phyloP scores from a whole-genome alignment of 345 rosid species.

The Hibiscus mutabilis region DNA sequence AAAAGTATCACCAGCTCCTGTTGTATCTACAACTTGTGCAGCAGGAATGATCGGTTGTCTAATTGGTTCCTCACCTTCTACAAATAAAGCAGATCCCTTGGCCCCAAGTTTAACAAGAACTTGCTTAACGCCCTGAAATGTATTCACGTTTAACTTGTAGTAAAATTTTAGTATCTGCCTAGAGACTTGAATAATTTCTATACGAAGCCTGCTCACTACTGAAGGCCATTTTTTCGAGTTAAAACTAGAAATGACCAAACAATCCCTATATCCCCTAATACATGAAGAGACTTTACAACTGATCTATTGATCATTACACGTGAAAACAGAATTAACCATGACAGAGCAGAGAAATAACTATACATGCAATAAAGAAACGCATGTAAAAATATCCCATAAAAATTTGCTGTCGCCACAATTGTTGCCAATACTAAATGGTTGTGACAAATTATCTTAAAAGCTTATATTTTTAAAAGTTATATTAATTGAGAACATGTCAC shows the following conservation, averaged over 20 bases:
- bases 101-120: conserved; percentile 88
- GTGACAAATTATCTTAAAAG: background rate
- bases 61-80: conserved; percentile 63
- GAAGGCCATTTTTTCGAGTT: background rate
- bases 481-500: background rate
- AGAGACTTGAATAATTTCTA: background rate
- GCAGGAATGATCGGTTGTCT: conserved; percentile 68
- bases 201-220: background rate
- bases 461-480: background rate
- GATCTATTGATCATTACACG: background rate
- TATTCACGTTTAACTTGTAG: background rate
- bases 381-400: background rate
- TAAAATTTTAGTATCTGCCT: background rate
- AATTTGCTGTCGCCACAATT: background rate
- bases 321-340: background rate
- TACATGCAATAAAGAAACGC: background rate
- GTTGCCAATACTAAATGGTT: background rate
- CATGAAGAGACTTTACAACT: background rate
- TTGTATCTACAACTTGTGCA: conserved; percentile 70
- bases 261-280: background rate
- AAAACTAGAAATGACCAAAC: background rate
- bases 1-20: conserved; percentile 98
- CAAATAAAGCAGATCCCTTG: conserved; percentile 76
- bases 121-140: conserved; percentile 71
- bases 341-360: background rate